A percentile compares a stretch with the other conserved stretches of the same genome.
phyloP scores from a whole-genome alignment of 192 early-diverging fungal genomes.

The Coemansia reversa region DNA sequence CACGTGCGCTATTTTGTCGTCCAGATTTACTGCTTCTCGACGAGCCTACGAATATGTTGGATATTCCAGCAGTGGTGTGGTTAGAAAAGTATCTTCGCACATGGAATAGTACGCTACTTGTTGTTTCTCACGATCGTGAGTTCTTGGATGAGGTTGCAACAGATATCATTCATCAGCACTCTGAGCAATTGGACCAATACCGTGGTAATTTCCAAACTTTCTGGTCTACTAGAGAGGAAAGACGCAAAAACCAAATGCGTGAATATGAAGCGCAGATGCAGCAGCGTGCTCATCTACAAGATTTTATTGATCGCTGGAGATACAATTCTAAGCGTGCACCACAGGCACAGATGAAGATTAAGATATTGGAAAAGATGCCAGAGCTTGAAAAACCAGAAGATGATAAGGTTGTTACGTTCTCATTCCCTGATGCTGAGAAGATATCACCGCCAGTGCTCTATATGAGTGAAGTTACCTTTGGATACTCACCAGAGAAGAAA shows the following conservation, averaged over 20 bases:
- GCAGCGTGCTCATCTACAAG: slow-evolving; percentile 93
- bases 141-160: slow-evolving; percentile 97
- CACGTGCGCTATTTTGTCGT: slow-evolving; percentile 94
- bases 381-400: slow-evolving; percentile 84
- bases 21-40: slow-evolving; percentile 90
- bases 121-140: slow-evolving; percentile 98
- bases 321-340: slow-evolving; percentile 98
- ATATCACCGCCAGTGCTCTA: slow-evolving; percentile 96
- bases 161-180: slow-evolving; percentile 95
- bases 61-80: slow-evolving; percentile 98
- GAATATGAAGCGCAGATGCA: slow-evolving; percentile 97
- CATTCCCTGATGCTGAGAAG: slow-evolving; percentile 90
- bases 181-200: slow-evolving; percentile 91
- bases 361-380: slow-evolving; percentile 96
- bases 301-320: slow-evolving; percentile 98
- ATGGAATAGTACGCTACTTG: slow-evolving; percentile 88
- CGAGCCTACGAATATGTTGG: slow-evolving; percentile 89
- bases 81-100: slow-evolving; percentile 90
- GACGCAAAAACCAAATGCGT: slow-evolving; percentile 83
- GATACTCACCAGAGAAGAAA: slow-evolving; percentile 75
- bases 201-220: slow-evolving; percentile 93
- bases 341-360: slow-evolving; percentile 97
- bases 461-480: slow-evolving; percentile 89
- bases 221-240: slow-evolving; percentile 85
- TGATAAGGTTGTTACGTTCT: slow-evolving; percentile 77